Evolutionary conservation across 2,329 filamentous ascomycete species (phyloP).

Genomic region (Malbranchea cinnamomea): DNA sequence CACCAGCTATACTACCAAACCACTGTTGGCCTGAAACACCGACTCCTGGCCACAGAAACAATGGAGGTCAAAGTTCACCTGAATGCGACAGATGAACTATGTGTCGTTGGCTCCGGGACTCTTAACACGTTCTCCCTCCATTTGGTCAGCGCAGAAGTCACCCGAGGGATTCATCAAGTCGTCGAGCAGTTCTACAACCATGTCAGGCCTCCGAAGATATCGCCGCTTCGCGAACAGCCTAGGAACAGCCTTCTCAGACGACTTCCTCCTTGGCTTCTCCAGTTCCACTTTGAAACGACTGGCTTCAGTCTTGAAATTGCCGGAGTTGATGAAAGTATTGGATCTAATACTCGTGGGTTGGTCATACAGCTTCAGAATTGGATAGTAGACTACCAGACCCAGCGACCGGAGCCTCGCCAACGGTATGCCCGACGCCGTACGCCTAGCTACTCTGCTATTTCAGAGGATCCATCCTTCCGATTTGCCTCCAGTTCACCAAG

Average conservation of each 20-base stretch:
- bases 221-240: conserved; percentile 32
- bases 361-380: conserved; percentile 78
- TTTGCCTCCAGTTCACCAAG: conserved; percentile 36
- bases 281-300: conserved; percentile 70
- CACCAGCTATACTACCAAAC: conserved; percentile 94
- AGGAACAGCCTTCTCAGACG: conserved; percentile 59
- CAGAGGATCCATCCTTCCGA: conserved; percentile 46
- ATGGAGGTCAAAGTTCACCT: conserved; percentile 77
- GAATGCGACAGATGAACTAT: conserved; percentile 70
- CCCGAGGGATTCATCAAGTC: conserved; percentile 81
- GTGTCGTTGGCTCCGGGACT: conserved; percentile 63
- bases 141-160: conserved; percentile 84
- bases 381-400: conserved; percentile 76
- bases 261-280: conserved; percentile 69
- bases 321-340: conserved; percentile 72
- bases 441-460: conserved; percentile 52
- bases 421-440: conserved; percentile 51
- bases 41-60: conserved; percentile 73
- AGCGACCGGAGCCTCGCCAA: conserved; percentile 48
- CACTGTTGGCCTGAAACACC: conserved; percentile 63
- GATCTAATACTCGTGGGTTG: conserved; percentile 64
- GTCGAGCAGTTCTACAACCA: conserved; percentile 65
- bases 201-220: conserved; percentile 47
- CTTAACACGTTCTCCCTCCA: conserved; percentile 79
- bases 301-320: conserved; percentile 86